Evolutionary conservation across 805 yeast genomes (phyloP).

Genomic region (Wickerhamomyces bovis): DNA sequence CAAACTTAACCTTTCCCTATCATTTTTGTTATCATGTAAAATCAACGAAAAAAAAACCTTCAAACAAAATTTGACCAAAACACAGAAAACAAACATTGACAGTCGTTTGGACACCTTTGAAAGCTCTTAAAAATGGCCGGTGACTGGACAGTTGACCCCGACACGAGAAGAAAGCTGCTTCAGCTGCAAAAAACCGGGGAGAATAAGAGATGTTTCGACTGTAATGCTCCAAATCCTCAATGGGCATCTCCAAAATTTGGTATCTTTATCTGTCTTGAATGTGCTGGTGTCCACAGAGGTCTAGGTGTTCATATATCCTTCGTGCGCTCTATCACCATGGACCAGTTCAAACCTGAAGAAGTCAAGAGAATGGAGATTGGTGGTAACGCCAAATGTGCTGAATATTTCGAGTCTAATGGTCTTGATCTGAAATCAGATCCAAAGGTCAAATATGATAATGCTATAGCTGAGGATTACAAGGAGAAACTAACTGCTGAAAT

Average conservation of each 20-base stretch:
- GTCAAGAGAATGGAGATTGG: constrained; percentile 87
- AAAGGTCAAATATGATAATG: constrained; percentile 74
- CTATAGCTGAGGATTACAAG: constrained; percentile 92
- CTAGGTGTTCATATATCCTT: constrained; percentile 95
- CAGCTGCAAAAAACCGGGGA: constrained; percentile 76
- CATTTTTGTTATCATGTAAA: too few relatives aligned
- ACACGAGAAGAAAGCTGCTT: constrained; percentile 72
- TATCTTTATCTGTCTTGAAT: constrained; percentile 91
- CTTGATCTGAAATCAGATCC: constrained; percentile 59
- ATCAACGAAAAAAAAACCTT: too few relatives aligned
- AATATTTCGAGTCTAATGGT: constrained; percentile 68
- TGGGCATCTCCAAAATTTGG: constrained; percentile 99
- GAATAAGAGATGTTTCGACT: constrained; percentile 89
- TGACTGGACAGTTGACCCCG: constrained; percentile 90
- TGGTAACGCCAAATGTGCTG: constrained; percentile 74
- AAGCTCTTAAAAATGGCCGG: constrained; percentile 23
- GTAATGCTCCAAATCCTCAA: constrained; percentile 94
- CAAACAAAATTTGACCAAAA: too few relatives aligned
- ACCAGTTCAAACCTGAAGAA: constrained; percentile 94
- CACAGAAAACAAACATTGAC: background rate
- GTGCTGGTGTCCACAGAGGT: constrained; percentile 96
- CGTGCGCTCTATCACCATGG: constrained; percentile 97
- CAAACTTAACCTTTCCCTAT: too few relatives aligned
- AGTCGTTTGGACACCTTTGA: too few relatives aligned
- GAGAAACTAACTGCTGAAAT: constrained; percentile 68